A percentile compares a stretch with the other conserved stretches of the same genome.
Conservation (phyloP, 768 basidiomycete genomes). For the Auriculariales sp. region DNA sequence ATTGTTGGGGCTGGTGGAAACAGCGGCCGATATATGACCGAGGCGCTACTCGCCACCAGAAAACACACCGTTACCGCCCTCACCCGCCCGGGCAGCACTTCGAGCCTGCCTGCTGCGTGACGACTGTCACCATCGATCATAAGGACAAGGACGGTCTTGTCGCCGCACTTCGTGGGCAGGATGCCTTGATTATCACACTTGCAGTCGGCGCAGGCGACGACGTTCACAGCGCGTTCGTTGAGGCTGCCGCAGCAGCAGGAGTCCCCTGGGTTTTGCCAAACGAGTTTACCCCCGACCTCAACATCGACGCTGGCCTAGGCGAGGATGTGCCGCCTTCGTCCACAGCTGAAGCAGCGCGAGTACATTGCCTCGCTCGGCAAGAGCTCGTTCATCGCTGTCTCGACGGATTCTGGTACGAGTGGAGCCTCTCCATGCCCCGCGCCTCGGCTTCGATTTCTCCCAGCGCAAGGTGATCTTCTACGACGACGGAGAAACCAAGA, state of each 20-base stretch:
- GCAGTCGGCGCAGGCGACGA: background rate
- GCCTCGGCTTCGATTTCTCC: background rate
- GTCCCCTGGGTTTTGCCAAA: background rate
- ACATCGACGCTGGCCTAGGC: background rate
- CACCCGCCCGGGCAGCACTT: background rate
- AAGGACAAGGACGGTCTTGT: background rate
- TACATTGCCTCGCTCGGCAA: background rate
- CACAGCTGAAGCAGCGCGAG: no score
- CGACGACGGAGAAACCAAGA: background rate
- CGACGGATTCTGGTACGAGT: background rate
- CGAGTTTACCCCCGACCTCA: background rate
- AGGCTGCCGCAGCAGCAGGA: background rate
- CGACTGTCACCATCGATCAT: background rate
- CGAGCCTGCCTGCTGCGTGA: background rate
- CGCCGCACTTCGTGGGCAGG: background rate
- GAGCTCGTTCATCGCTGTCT: background rate
- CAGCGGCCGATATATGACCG: background rate
- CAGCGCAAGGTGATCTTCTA: background rate
- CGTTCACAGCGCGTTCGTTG: background rate
- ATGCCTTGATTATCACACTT: background rate
- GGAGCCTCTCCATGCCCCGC: no score
- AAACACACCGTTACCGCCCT: background rate
- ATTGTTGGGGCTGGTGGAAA: background rate
- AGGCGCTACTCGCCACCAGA: background rate
- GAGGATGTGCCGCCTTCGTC: background rate